Percentiles rank a stretch among this genome's conserved stretches.
These are phyloP conservation scores for Aspergillus felis DNA, from an alignment of 2,329 filamentous ascomycete genomes.

Conservation along the genomic window DNA sequence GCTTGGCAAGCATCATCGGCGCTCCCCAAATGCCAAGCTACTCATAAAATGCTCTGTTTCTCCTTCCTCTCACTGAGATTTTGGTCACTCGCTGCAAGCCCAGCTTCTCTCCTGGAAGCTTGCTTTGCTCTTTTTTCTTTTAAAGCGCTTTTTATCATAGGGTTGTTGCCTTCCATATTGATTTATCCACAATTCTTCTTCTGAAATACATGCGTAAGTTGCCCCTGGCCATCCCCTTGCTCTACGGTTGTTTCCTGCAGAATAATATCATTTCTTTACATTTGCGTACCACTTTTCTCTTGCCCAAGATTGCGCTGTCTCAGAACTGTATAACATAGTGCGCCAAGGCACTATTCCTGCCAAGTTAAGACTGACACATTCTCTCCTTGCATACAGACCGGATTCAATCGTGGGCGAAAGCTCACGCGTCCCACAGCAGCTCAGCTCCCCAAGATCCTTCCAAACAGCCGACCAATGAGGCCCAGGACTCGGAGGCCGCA, in stretches of 20 bases:
- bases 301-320: neutral
- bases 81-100: neutral
- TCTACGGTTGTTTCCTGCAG: neutral
- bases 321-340: neutral
- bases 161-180: neutral
- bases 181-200: slow-evolving; percentile 3
- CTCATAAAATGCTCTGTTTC: slow-evolving; percentile 7
- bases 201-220: slow-evolving; percentile 37
- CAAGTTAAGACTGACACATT: neutral
- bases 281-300: neutral
- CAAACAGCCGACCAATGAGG: neutral
- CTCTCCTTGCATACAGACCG: slow-evolving; percentile 22
- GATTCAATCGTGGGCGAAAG: slow-evolving; percentile 40
- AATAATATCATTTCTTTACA: neutral
- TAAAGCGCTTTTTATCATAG: neutral
- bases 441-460: slow-evolving; percentile 2
- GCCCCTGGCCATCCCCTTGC: neutral
- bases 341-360: neutral
- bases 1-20: slow-evolving; percentile 14
- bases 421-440: slow-evolving; percentile 30
- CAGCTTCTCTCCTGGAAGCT: slow-evolving; percentile 11
- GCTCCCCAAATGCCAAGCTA: slow-evolving; percentile 6
- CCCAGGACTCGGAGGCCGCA: slow-evolving; percentile 1
- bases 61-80: neutral
- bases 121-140: slow-evolving; percentile 10